A percentile compares a stretch with the other conserved stretches of the same genome.
Conservation (phyloP, 2,329 filamentous ascomycete species). For the Fusarium sp. region DNA sequence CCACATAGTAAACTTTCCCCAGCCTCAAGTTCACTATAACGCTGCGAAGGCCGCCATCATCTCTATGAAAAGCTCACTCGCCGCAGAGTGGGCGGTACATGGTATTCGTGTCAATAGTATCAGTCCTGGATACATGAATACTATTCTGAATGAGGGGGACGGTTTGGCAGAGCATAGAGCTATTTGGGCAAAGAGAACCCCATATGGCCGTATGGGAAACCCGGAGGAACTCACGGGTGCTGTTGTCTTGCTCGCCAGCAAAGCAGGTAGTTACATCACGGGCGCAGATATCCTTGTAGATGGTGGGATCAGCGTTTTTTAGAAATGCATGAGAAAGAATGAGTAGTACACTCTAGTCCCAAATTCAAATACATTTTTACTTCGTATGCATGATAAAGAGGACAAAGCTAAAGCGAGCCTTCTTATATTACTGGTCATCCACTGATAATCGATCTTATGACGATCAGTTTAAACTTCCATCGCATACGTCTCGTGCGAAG, state of each 20-base stretch:
- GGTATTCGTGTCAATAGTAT: conserved; percentile 16
- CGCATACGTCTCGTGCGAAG: no score
- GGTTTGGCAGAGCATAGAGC: conserved; percentile 14
- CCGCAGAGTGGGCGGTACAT: conserved; percentile 13
- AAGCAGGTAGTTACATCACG: conserved; percentile 18
- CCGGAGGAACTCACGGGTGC: conserved; percentile 13
- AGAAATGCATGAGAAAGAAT: not conserved
- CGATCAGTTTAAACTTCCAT: not conserved
- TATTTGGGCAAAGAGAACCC: conserved; percentile 4
- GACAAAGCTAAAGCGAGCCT: accelerated
- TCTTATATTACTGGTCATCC: not conserved
- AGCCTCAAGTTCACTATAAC: conserved; percentile 78
- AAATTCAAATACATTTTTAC: no score
- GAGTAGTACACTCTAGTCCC: not conserved
- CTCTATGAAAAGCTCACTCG: conserved; percentile 7
- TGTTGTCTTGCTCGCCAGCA: conserved; percentile 10
- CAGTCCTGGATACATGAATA: conserved; percentile 20
- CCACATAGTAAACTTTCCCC: conserved; percentile 75
- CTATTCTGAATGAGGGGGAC: conserved; percentile 12
- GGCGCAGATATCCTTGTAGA: conserved; percentile 13
- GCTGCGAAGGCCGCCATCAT: conserved; percentile 47
- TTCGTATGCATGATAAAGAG: accelerated
- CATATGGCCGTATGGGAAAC: conserved; percentile 9
- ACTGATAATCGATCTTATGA: not conserved
- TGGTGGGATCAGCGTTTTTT: conserved; percentile 15